These are phyloP conservation scores for Syncephalastrum sp. DNA, from an alignment of 371 early-diverging fungal species.

Conservation along the genomic window DNA sequence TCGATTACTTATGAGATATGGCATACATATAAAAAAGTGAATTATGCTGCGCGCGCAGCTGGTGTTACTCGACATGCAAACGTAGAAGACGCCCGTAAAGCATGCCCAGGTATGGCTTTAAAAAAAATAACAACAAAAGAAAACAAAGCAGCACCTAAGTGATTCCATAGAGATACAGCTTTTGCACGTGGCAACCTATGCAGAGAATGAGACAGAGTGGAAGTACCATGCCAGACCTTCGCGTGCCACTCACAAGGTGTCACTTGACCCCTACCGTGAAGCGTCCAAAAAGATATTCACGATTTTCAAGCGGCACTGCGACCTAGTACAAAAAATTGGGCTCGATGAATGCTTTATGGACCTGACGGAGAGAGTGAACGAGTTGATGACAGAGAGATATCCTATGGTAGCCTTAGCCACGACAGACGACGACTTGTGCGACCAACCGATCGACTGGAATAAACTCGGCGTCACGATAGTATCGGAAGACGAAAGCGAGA, in stretches of 20 bases:
- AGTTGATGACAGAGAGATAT: slow-evolving; percentile 49
- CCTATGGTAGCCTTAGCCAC: slow-evolving; percentile 31
- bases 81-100: slow-evolving; percentile 56
- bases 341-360: slow-evolving; percentile 92
- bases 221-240: slow-evolving; percentile 72
- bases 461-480: slow-evolving; percentile 21
- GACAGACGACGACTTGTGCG: slow-evolving; percentile 25
- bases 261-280: slow-evolving; percentile 78
- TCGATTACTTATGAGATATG: neutral
- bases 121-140: too few species aligned
- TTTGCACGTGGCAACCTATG: slow-evolving; percentile 87
- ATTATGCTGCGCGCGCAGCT: slow-evolving; percentile 57
- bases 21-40: slow-evolving; percentile 39
- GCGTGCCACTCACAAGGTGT: slow-evolving; percentile 84
- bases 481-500: slow-evolving; percentile 27
- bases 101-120: slow-evolving; percentile 58
- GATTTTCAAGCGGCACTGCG: slow-evolving; percentile 56
- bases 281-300: slow-evolving; percentile 73
- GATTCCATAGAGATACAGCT: slow-evolving; percentile 57
- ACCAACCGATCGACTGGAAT: slow-evolving; percentile 33
- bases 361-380: slow-evolving; percentile 68
- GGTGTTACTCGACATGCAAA: slow-evolving; percentile 50
- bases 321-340: slow-evolving; percentile 64
- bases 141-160: neutral
- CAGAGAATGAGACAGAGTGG: slow-evolving; percentile 58